Evolutionary conservation across 2,329 filamentous ascomycete species (phyloP).

Genomic region (Aspergillus fischeri): DNA sequence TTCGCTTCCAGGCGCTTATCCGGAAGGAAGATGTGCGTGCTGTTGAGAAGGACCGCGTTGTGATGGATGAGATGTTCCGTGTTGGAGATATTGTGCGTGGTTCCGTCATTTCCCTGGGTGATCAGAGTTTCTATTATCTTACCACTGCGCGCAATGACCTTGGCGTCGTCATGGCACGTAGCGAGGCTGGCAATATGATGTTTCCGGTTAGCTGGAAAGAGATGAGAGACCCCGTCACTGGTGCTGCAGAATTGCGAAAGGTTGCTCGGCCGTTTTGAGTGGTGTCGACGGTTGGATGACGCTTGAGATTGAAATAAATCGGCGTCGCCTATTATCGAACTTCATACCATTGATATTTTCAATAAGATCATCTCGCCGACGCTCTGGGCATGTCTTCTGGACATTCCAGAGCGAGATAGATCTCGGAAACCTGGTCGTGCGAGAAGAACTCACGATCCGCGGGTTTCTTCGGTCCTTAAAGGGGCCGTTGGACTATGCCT

Average conservation of each 20-base stretch:
- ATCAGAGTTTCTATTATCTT: constrained; percentile 94
- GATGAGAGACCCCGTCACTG: constrained; percentile 78
- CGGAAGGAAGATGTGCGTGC: constrained; percentile 86
- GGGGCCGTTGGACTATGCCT: background rate
- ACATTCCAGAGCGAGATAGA: background rate
- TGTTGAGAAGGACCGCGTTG: constrained; percentile 93
- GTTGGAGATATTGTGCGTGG: constrained; percentile 90
- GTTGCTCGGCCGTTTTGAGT: constrained; percentile 85
- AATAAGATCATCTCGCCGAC: background rate
- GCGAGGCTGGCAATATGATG: constrained; percentile 85
- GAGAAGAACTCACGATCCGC: background rate
- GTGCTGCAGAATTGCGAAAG: constrained; percentile 74
- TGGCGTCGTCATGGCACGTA: constrained; percentile 88
- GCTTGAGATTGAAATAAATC: background rate
- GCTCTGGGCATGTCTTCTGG: background rate
- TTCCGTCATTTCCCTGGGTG: constrained; percentile 82
- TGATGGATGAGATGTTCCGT: constrained; percentile 83
- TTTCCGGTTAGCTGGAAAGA: constrained; percentile 93
- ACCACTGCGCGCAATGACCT: constrained; percentile 86
- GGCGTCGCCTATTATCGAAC: background rate
- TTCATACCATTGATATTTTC: background rate
- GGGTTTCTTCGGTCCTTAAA: background rate
- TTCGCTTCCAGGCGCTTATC: constrained; percentile 74
- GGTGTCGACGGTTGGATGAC: constrained; percentile 9
- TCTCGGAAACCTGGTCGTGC: background rate